These are phyloP conservation scores for Haplographium delicatum DNA, from an alignment of 495 filamentous ascomycete genomes.

Conservation along the genomic window DNA sequence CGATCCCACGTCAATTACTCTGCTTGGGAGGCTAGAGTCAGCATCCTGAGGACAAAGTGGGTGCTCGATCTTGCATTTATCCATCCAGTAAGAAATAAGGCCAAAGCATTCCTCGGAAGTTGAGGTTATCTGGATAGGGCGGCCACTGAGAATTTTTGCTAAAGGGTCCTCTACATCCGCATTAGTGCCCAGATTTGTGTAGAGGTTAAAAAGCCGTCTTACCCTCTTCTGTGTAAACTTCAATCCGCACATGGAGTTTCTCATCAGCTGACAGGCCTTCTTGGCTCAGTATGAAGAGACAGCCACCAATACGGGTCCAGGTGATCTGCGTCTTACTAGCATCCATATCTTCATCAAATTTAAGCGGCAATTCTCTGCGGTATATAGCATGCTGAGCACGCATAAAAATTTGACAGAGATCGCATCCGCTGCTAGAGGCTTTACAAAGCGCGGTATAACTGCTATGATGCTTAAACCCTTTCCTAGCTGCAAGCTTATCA, in stretches of 20 bases:
- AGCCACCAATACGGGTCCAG: not conserved
- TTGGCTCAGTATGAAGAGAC: not conserved
- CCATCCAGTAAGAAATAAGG: not conserved
- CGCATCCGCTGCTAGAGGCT: not conserved
- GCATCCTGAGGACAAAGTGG: not conserved
- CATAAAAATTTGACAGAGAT: not conserved
- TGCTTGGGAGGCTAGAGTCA: not conserved
- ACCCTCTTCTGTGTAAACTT: not conserved
- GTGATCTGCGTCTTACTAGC: not conserved
- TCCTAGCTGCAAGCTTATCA: not conserved
- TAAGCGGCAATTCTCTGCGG: not conserved
- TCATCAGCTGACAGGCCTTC: not conserved
- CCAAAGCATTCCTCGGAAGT: not conserved
- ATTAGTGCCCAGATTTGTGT: not conserved
- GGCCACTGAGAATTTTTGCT: not conserved
- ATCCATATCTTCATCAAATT: not conserved
- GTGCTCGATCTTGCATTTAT: not conserved
- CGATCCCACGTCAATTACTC: not conserved
- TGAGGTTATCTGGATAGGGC: not conserved
- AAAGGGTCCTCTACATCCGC: not conserved
- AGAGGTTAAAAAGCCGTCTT: not conserved
- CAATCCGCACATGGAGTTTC: not conserved
- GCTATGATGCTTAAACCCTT: not conserved
- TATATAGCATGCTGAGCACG: not conserved
- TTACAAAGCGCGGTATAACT: not conserved